Evolutionary conservation across 768 basidiomycete species (phyloP), one percentile per base, ranked within the genome.

Genomic region (Mycena galopus): DNA sequence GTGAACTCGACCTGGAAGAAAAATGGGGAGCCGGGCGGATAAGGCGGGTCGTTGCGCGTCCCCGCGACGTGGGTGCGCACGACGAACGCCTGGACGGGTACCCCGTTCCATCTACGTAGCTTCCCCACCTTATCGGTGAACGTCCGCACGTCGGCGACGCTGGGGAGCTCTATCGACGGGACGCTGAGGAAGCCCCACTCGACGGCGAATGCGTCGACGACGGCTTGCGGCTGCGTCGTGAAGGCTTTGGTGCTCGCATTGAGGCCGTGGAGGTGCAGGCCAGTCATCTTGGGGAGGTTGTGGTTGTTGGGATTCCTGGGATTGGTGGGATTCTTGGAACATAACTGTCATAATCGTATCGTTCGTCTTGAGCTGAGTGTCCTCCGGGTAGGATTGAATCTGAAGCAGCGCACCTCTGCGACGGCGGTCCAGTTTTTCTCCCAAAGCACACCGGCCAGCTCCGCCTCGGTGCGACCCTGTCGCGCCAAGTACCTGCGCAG

Each of bases 111-210:
- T 3, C 57, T 23, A 57, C 96, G 96, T 0, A 86, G 87, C 76
- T 88, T 83, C 11, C 88, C 89, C 60, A 95, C 84, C 27, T 89
- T 87, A 50, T 90, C 84, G 1, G 94, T 93, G 84, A 97, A 98
- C 0, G 83, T 78, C 59, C 86, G 87, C 50, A 98, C 95, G 58
- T 92, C 91, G 0, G 85, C 75, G 44, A 98, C 85, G 4, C 90
- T 88, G 37, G 89, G 75, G 25, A 96, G 82, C n/a, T 84, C 85
- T 72, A 86, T 82, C 33, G 90, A 92, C 0, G 81, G 79, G 0
- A 97, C 98, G 67, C 88, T 86, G 80, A 97, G 93, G 85, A 99
- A 96, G 1, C 97, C 98, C 92, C 95, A 99, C 72, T 94, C 91
- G 2, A 87, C 84, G 0, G 97, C 97, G 77, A 99, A 98, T 0